These are phyloP conservation scores for Colletotrichum euphorbiae DNA, from an alignment of 2,329 filamentous ascomycete species.

Conservation along the genomic window DNA sequence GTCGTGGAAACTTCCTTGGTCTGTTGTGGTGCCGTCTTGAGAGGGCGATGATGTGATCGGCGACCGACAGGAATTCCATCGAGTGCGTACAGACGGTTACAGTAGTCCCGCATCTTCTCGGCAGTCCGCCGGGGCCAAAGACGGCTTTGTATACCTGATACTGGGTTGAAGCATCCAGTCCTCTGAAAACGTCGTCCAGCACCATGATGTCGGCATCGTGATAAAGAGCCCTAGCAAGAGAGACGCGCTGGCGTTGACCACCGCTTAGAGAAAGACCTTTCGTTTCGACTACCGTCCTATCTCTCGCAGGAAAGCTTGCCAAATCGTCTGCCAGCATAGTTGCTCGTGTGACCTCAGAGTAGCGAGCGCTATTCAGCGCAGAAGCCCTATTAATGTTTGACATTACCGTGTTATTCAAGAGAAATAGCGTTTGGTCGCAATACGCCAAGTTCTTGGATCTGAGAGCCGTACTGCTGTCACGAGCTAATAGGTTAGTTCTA, in stretches of 20 bases:
- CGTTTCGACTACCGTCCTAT: conserved; percentile 53
- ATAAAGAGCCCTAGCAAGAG: conserved; percentile 5
- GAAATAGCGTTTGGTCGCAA: conserved; percentile 49
- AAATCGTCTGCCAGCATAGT: conserved; percentile 49
- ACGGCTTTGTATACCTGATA: background rate
- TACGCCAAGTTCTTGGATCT: conserved; percentile 42
- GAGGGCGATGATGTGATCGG: conserved; percentile 2
- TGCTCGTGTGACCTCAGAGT: conserved; percentile 49
- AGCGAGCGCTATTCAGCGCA: conserved; percentile 47
- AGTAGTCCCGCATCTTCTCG: background rate
- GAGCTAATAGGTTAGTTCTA: too few species aligned
- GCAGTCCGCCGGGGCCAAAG: background rate
- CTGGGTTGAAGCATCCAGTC: conserved; percentile 6
- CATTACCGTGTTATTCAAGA: conserved; percentile 49
- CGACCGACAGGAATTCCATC: background rate
- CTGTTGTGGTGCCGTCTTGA: background rate
- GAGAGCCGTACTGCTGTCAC: too few species aligned
- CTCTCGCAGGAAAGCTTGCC: conserved; percentile 47
- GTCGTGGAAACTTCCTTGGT: background rate
- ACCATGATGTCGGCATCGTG: background rate
- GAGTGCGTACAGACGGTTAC: conserved; percentile 1
- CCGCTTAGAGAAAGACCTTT: conserved; percentile 55
- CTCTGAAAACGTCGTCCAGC: conserved; percentile 7
- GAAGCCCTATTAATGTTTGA: conserved; percentile 53
- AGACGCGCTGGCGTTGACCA: conserved; percentile 52